Evolutionary conservation across 768 basidiomycete genomes (phyloP).

Genomic region (Tubosaeta sp.): DNA sequence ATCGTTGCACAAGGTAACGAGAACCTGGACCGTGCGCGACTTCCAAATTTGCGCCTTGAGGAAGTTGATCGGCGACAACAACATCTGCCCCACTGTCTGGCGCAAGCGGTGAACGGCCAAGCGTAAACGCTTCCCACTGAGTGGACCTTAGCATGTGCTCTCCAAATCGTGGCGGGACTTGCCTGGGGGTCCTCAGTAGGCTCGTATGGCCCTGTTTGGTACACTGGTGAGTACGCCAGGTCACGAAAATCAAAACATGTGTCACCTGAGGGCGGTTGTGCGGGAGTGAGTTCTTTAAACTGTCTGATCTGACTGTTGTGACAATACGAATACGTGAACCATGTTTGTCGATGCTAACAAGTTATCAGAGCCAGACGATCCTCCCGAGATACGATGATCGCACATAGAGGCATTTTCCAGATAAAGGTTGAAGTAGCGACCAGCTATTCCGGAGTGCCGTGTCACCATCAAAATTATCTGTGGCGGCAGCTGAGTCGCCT

Average conservation of each 20-base stretch:
- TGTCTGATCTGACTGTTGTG: constrained; percentile 94
- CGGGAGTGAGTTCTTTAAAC: constrained; percentile 77
- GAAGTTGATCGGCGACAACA: constrained; percentile 60
- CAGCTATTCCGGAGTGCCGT: constrained; percentile 71
- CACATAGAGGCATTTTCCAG: constrained; percentile 83
- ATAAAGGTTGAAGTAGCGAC: constrained; percentile 75
- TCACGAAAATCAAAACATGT: constrained; percentile 17
- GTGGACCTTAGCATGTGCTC: constrained; percentile 17
- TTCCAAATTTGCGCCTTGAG: constrained; percentile 66
- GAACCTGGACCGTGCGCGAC: constrained; percentile 74
- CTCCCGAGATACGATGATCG: constrained; percentile 35
- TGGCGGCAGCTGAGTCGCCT: constrained; percentile 38
- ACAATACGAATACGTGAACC: constrained; percentile 98
- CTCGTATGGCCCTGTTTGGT: constrained; percentile 56
- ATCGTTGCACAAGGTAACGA: constrained; percentile 88
- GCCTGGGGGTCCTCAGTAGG: constrained; percentile 86
- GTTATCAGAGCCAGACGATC: constrained; percentile 29
- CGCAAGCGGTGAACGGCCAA: constrained; percentile 62
- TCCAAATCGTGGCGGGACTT: constrained; percentile 32
- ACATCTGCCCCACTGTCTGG: constrained; percentile 61
- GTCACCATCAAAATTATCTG: constrained; percentile 56
- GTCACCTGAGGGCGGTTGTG: constrained; percentile 65
- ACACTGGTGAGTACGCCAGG: constrained; percentile 18
- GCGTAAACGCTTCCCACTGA: constrained; percentile 77
- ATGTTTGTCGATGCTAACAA: constrained; percentile 74